These are phyloP conservation scores for Cytospora piceae DNA, from an alignment of 2,329 filamentous ascomycete genomes.

Conservation along the genomic window DNA sequence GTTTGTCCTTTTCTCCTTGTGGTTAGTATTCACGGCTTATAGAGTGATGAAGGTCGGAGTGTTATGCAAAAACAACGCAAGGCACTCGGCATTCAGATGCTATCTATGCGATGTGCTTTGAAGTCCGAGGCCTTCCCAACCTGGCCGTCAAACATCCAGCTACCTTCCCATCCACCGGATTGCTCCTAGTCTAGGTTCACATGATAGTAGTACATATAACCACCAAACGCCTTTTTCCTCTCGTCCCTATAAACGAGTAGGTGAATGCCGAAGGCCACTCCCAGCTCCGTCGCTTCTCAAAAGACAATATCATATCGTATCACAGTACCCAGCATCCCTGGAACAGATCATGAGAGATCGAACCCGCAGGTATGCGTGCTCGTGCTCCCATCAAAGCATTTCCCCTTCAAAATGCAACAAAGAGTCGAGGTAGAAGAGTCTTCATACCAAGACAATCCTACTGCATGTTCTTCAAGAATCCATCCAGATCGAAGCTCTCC, in stretches of 20 bases:
- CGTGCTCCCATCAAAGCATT: neutral
- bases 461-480: constrained; percentile 94
- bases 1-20: neutral
- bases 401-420: neutral
- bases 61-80: neutral
- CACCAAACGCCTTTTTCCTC: constrained; percentile 19
- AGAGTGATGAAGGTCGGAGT: neutral
- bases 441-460: constrained; percentile 35
- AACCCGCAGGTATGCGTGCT: constrained; percentile 3
- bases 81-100: neutral
- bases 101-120: neutral
- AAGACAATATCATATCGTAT: constrained; percentile 13
- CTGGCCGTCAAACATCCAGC: neutral
- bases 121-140: neutral
- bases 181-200: neutral
- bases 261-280: constrained; percentile 22
- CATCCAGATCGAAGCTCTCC: constrained; percentile 95
- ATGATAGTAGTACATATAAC: constrained; percentile 14
- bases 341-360: constrained; percentile 4
- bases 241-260: constrained; percentile 15
- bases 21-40: neutral
- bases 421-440: neutral
- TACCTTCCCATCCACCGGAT: neutral
- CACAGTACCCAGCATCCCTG: constrained; percentile 7
- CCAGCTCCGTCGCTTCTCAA: constrained; percentile 23